phyloP scores from a whole-genome alignment of 2,329 filamentous ascomycete genomes.

The Polytolypa hystricis region DNA sequence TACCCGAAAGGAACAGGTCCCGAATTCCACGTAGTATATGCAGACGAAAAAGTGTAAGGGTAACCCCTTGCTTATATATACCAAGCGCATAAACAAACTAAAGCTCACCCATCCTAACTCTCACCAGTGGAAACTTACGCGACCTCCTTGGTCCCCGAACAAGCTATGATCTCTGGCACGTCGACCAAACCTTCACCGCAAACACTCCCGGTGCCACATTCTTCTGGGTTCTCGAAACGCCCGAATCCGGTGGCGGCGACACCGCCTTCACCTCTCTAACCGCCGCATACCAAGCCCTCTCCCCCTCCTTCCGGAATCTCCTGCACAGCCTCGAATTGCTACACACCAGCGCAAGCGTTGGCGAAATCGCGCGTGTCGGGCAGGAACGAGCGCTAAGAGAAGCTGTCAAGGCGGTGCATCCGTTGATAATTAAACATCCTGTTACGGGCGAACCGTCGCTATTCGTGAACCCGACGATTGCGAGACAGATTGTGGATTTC shows the following conservation, averaged over 20 bases:
- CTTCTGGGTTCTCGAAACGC: background rate
- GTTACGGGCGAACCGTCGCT: background rate
- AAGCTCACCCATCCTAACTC: background rate
- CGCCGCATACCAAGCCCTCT: background rate
- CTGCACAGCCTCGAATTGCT: background rate
- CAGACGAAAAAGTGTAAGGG: background rate
- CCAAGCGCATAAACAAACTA: background rate
- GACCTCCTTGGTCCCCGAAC: background rate
- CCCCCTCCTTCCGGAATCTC: background rate
- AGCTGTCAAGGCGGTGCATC: background rate
- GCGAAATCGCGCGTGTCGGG: background rate
- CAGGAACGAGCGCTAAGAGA: background rate
- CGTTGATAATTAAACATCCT: background rate
- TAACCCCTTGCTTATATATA: background rate
- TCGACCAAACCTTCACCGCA: background rate
- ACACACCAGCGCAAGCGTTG: background rate
- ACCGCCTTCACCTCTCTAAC: background rate
- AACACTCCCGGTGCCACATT: background rate
- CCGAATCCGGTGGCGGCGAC: background rate
- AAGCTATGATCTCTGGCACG: background rate
- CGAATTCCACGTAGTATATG: background rate
- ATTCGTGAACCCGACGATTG: background rate
- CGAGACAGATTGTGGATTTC: background rate
- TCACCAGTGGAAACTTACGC: background rate
- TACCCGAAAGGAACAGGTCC: background rate